These are phyloP conservation scores for Alternaria rosae DNA, from an alignment of 2,329 filamentous ascomycete genomes.

Conservation along the genomic window DNA sequence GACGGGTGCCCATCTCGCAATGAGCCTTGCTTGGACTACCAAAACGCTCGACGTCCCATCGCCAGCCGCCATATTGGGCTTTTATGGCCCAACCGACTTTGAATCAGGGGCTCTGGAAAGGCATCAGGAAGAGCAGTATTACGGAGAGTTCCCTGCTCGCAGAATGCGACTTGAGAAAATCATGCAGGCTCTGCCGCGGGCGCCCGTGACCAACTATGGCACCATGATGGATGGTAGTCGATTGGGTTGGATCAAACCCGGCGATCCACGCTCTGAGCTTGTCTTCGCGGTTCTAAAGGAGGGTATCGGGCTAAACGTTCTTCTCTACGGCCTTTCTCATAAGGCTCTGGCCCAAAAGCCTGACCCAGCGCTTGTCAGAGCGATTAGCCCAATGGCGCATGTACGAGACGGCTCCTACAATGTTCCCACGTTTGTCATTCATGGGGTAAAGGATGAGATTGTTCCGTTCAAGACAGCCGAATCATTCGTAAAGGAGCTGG, in stretches of 20 bases:
- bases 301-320: neutral
- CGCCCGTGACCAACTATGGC: slow-evolving; percentile 5
- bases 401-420: slow-evolving; percentile 5
- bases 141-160: slow-evolving; percentile 1
- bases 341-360: neutral
- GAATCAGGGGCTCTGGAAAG: slow-evolving; percentile 5
- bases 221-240: slow-evolving; percentile 10
- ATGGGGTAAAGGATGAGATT: slow-evolving; percentile 4
- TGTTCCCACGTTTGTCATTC: slow-evolving; percentile 8
- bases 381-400: slow-evolving; percentile 8
- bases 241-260: slow-evolving; percentile 8
- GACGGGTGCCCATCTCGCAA: slow-evolving; percentile 7
- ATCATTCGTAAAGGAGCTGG: slow-evolving; percentile 1
- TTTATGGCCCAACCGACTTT: slow-evolving; percentile 8
- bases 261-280: slow-evolving; percentile 7
- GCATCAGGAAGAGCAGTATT: neutral
- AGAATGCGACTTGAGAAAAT: slow-evolving; percentile 10
- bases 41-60: neutral
- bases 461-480: slow-evolving; percentile 9
- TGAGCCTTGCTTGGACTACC: slow-evolving; percentile 11
- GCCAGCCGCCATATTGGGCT: slow-evolving; percentile 5
- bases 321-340: slow-evolving; percentile 1
- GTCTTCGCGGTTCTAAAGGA: slow-evolving; percentile 7
- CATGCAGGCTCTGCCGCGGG: slow-evolving; percentile 4
- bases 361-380: slow-evolving; percentile 3